Percentiles rank a stretch among this genome's conserved stretches.
These are phyloP conservation scores for Aspergillus brasiliensis DNA, from an alignment of 2,329 filamentous ascomycete genomes.

Conservation along the genomic window DNA sequence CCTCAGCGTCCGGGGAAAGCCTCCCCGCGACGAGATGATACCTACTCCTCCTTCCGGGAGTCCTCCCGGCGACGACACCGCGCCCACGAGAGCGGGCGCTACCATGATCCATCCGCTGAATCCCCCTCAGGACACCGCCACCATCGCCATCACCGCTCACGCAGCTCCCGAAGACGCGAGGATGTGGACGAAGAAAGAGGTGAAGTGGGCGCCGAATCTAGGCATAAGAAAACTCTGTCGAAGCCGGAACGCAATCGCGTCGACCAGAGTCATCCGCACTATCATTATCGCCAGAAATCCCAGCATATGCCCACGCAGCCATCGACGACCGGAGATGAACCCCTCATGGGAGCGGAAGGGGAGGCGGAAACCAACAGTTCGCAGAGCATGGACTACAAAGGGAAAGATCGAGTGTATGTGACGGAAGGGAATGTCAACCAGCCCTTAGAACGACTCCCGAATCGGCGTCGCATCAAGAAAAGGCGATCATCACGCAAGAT, in stretches of 20 bases:
- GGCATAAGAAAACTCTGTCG: slow-evolving; percentile 83
- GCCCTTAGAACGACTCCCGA: slow-evolving; percentile 47
- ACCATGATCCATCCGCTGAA: slow-evolving; percentile 38
- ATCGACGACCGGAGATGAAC: slow-evolving; percentile 90
- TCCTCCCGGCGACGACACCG: slow-evolving; percentile 68
- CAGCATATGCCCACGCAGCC: slow-evolving; percentile 88
- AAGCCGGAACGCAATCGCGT: slow-evolving; percentile 85
- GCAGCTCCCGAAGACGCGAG: slow-evolving; percentile 49
- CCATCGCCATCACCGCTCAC: slow-evolving; percentile 43
- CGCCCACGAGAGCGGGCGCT: slow-evolving; percentile 69
- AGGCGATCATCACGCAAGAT: slow-evolving; percentile 67
- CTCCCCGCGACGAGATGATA: slow-evolving; percentile 61
- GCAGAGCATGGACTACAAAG: slow-evolving; percentile 62
- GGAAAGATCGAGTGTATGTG: slow-evolving; percentile 39
- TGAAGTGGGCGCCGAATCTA: slow-evolving; percentile 53
- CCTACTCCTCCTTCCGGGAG: slow-evolving; percentile 65
- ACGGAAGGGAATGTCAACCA: slow-evolving; percentile 40
- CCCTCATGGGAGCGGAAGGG: slow-evolving; percentile 71
- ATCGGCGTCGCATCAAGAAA: slow-evolving; percentile 45
- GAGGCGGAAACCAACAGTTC: slow-evolving; percentile 59
- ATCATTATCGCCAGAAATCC: slow-evolving; percentile 92
- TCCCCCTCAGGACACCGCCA: slow-evolving; percentile 40
- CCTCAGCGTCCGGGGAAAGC: slow-evolving; percentile 65
- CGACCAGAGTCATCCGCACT: slow-evolving; percentile 86
- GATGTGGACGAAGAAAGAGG: slow-evolving; percentile 56